phyloP scores from a whole-genome alignment of 352 stramenopile species.

The Globisporangium nagaii region DNA sequence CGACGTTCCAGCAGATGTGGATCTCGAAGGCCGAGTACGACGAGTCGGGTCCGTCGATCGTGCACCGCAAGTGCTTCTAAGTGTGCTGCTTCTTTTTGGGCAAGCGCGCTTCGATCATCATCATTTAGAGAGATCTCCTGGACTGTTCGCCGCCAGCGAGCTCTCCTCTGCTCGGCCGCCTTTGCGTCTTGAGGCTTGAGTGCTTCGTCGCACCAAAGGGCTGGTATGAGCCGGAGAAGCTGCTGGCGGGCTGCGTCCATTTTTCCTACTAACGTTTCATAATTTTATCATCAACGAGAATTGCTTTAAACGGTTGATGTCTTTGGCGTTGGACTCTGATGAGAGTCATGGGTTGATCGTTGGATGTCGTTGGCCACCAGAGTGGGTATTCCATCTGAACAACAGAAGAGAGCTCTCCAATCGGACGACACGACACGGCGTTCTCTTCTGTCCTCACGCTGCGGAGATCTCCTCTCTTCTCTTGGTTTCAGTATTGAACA shows the following conservation, averaged over 20 bases:
- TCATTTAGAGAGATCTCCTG: not conserved
- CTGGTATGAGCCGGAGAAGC: no score
- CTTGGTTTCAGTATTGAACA: not conserved
- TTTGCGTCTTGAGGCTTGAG: slow-evolving; percentile 39
- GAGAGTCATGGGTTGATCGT: not conserved
- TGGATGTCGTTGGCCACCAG: not conserved
- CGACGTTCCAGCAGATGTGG: slow-evolving; percentile 98
- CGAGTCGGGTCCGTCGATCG: slow-evolving; percentile 94
- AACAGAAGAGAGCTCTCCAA: not conserved
- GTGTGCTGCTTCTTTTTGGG: not conserved
- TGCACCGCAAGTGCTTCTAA: slow-evolving; percentile 92
- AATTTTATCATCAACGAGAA: slow-evolving; percentile 6
- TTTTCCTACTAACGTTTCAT: not conserved
- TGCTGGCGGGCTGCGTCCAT: not conserved
- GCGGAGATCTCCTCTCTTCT: no score
- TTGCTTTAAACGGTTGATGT: not conserved
- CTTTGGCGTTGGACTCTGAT: not conserved
- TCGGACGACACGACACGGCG: not conserved
- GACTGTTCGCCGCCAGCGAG: no score
- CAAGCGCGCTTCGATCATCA: no score
- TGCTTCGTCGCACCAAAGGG: slow-evolving; percentile 39
- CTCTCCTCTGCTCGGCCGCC: no score
- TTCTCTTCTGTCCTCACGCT: not conserved
- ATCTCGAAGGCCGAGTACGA: slow-evolving; percentile 98
- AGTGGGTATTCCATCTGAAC: no score